A percentile compares a stretch with the other conserved stretches of the same genome.
phyloP scores from a whole-genome alignment of 345 rosid species.

The Eucalyptus tenuipes region DNA sequence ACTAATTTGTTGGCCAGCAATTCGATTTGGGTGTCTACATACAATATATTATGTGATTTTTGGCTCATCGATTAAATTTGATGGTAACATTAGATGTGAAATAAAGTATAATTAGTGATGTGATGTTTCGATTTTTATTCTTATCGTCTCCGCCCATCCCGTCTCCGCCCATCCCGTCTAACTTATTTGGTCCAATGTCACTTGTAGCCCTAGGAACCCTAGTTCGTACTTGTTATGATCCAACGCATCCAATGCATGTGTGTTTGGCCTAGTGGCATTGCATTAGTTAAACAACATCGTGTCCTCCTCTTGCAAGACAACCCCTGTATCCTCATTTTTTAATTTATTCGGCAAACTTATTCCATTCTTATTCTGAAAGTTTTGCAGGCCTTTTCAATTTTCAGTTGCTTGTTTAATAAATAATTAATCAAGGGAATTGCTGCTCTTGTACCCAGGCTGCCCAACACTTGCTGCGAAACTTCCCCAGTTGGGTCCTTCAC shows the following conservation, averaged over 20 bases:
- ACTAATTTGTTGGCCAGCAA: not conserved
- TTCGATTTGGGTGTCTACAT: not conserved
- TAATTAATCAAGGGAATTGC: not conserved
- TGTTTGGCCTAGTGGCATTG: not conserved
- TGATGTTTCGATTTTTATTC: not conserved
- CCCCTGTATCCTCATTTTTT: not conserved
- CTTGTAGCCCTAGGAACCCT: not conserved
- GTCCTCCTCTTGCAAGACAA: not conserved
- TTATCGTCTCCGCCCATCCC: not conserved
- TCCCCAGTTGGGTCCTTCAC: not conserved
- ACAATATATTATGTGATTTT: not conserved
- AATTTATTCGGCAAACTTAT: not conserved
- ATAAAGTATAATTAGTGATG: fast-evolving
- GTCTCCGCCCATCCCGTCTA: not conserved
- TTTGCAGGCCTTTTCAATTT: not conserved
- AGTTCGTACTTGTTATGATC: not conserved
- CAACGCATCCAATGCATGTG: not conserved
- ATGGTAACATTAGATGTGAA: fast-evolving
- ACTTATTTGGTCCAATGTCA: not conserved
- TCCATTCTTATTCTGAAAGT: not conserved
- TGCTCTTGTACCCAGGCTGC: not conserved
- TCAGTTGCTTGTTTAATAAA: not conserved
- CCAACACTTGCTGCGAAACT: not conserved
- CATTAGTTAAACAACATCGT: not conserved
- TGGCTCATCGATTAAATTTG: not conserved